These are phyloP conservation scores for Mitragyna speciosa DNA, from an alignment of 257 asterid genomes.

Conservation along the genomic window DNA sequence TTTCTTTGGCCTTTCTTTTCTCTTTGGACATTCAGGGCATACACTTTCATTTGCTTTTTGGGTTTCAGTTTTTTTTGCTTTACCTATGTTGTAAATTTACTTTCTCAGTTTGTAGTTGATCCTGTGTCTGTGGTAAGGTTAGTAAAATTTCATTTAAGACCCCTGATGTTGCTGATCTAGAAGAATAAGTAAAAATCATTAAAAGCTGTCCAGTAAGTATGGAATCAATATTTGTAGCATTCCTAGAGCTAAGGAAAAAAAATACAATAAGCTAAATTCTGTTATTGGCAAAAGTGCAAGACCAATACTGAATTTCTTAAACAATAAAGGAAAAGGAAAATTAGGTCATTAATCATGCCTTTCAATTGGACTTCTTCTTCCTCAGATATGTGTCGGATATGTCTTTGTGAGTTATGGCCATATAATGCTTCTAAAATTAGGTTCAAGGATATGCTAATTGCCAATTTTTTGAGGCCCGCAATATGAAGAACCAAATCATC, in stretches of 20 bases:
- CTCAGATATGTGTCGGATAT: too few relatives aligned
- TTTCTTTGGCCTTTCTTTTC: not conserved
- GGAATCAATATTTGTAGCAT: not conserved
- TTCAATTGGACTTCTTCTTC: not conserved
- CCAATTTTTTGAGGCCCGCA: not conserved
- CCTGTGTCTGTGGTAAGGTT: not conserved
- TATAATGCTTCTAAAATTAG: too few relatives aligned
- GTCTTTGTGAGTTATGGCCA: not conserved
- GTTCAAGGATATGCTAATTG: not conserved
- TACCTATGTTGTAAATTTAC: not conserved
- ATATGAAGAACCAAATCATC: not conserved
- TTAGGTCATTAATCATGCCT: not conserved
- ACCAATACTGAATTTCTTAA: not conserved
- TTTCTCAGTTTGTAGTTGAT: not conserved
- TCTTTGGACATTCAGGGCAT: not conserved
- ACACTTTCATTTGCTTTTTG: not conserved
- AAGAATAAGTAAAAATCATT: constrained; percentile 1
- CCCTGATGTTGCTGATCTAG: not conserved
- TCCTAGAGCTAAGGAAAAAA: not conserved
- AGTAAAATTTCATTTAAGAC: not conserved
- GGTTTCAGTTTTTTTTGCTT: not conserved
- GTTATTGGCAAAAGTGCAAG: not conserved
- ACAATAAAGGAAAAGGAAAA: not conserved
- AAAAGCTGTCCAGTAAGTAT: not conserved
- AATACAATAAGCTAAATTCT: not conserved